Evolutionary conservation across 164 flowering plant genomes (phyloP).

Genomic region (Magnolia officinalis): DNA sequence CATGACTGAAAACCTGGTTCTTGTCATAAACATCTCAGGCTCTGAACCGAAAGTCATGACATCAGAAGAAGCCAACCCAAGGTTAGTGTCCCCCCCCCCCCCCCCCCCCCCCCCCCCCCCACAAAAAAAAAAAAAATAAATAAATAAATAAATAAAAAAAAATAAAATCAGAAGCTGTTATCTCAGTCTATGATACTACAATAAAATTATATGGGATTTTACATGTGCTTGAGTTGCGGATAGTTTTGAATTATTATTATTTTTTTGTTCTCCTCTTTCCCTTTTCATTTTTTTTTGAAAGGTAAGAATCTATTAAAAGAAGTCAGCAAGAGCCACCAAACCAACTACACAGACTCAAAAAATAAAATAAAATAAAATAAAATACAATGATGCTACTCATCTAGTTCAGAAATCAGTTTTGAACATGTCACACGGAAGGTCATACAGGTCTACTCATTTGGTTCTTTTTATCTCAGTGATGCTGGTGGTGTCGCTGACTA

Average conservation of each 20-base stretch:
- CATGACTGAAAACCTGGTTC: background rate
- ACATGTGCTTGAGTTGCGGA: background rate
- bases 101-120: no score
- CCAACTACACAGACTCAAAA: no score
- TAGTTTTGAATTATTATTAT: background rate
- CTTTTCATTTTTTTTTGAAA: no score
- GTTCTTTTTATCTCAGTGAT: background rate
- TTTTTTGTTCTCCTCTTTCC: background rate
- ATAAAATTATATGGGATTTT: background rate
- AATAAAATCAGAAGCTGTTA: background rate
- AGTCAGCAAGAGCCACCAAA: no score
- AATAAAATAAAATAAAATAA: no score
- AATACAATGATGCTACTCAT: no score
- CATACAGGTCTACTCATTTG: background rate
- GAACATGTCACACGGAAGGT: background rate
- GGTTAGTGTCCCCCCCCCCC: background rate
- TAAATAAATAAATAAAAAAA: no score
- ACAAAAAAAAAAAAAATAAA: no score
- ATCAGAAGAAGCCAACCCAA: background rate
- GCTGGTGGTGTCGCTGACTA: background rate
- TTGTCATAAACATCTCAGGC: background rate
- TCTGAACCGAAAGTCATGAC: background rate
- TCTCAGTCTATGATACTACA: background rate
- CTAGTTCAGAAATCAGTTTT: background rate
- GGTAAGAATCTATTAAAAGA: no score